Conservation (phyloP, 805 yeast genomes). For the Jamesozyma hellenica region DNA sequence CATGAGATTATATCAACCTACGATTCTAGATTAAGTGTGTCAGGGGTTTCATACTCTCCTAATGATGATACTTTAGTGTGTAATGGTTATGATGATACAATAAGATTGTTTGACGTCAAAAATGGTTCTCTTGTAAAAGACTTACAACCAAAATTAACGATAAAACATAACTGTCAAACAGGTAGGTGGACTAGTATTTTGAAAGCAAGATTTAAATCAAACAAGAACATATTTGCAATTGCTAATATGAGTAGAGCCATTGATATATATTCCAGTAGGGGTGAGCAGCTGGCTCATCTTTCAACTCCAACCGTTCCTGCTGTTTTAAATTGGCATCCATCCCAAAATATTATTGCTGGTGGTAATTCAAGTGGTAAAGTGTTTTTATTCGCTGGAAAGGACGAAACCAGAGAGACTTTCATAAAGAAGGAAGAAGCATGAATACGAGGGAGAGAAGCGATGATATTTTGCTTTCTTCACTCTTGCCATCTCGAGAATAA, state of each 20-base stretch:
- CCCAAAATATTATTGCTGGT: slow-evolving; percentile 83
- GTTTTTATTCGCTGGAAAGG: slow-evolving; percentile 38
- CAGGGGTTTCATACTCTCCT: slow-evolving; percentile 71
- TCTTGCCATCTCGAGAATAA: too few relatives aligned
- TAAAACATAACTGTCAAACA: slow-evolving; percentile 88
- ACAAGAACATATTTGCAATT: slow-evolving; percentile 72
- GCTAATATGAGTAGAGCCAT: slow-evolving; percentile 87
- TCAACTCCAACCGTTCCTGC: slow-evolving; percentile 90
- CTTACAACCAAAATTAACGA: slow-evolving; percentile 49
- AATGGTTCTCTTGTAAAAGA: slow-evolving; percentile 22
- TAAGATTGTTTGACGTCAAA: slow-evolving; percentile 57
- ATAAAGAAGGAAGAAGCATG: slow-evolving; percentile 2
- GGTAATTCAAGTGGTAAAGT: slow-evolving; percentile 92
- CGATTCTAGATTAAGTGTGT: slow-evolving; percentile 67
- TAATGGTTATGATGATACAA: slow-evolving; percentile 86
- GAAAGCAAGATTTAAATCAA: slow-evolving; percentile 76
- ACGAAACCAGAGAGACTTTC: background rate
- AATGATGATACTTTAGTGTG: slow-evolving; percentile 62
- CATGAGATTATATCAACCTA: slow-evolving; percentile 44
- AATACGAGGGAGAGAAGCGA: too few relatives aligned
- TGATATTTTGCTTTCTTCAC: too few relatives aligned
- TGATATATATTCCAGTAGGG: slow-evolving; percentile 71
- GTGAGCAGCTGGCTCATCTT: slow-evolving; percentile 70
- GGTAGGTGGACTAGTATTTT: slow-evolving; percentile 95
- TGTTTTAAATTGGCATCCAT: slow-evolving; percentile 72